phyloP scores from a whole-genome alignment of 208 protist genomes.

The Wallacemonas sp. region DNA sequence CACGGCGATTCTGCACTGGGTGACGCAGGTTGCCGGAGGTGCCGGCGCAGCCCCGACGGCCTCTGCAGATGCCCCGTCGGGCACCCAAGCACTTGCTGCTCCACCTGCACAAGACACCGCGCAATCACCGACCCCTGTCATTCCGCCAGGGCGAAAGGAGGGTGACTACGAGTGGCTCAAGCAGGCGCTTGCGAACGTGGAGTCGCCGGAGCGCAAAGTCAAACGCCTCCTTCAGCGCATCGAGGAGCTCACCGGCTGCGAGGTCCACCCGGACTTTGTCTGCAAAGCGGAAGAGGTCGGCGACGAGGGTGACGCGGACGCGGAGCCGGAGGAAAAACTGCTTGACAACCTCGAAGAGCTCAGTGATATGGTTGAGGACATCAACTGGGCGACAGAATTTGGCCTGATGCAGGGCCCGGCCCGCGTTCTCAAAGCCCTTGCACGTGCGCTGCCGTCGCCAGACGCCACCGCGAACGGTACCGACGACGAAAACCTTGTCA shows the following conservation, averaged over 20 bases:
- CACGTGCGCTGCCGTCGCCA: background rate
- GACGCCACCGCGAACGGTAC: too few species aligned
- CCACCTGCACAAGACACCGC: background rate
- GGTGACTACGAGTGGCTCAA: conserved; percentile 72
- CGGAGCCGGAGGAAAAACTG: conserved; percentile 16
- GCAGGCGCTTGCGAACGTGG: conserved; percentile 61
- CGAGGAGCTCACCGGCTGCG: background rate
- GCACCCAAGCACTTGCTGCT: background rate
- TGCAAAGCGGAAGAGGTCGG: background rate
- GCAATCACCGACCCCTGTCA: background rate
- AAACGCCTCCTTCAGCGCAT: conserved; percentile 27
- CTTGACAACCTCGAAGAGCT: conserved; percentile 59
- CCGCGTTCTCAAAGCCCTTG: conserved; percentile 37
- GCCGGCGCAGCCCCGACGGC: background rate
- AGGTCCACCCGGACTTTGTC: background rate
- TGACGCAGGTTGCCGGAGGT: conserved; percentile 18
- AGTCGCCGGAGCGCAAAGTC: conserved; percentile 67
- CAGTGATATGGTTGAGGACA: conserved; percentile 85
- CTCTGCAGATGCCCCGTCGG: background rate
- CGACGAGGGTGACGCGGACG: background rate
- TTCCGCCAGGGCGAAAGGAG: conserved; percentile 6
- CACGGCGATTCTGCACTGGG: conserved; percentile 49
- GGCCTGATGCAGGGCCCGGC: conserved; percentile 65
- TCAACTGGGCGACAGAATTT: conserved; percentile 88
- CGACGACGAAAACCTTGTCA: conserved; percentile 80